Evolutionary conservation across 1,139 yeast genomes (phyloP).

Genomic region (Wickerhamiella pararugosa): DNA sequence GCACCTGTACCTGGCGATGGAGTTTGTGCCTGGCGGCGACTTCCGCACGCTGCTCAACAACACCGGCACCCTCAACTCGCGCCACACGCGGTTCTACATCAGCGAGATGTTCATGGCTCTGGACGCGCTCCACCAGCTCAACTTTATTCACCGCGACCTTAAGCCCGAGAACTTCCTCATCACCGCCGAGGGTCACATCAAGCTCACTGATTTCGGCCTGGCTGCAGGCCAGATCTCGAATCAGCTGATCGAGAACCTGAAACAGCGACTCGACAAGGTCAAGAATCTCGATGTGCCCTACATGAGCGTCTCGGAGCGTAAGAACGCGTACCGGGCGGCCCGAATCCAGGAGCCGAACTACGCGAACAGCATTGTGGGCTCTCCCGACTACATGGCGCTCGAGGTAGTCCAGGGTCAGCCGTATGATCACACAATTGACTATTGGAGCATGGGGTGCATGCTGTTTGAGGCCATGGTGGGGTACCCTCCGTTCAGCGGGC

Average conservation of each 20-base stretch:
- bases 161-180: slow-evolving; percentile 95
- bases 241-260: slow-evolving; percentile 89
- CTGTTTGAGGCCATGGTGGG: slow-evolving; percentile 85
- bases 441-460: slow-evolving; percentile 97
- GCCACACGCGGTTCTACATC: slow-evolving; percentile 88
- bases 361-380: slow-evolving; percentile 93
- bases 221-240: slow-evolving; percentile 94
- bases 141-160: slow-evolving; percentile 92
- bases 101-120: slow-evolving; percentile 95
- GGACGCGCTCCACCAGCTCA: slow-evolving; percentile 83
- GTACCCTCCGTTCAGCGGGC: slow-evolving; percentile 93
- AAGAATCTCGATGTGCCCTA: slow-evolving; percentile 47
- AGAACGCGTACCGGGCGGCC: slow-evolving; percentile 62
- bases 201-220: slow-evolving; percentile 91
- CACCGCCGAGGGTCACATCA: slow-evolving; percentile 89
- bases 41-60: slow-evolving; percentile 87
- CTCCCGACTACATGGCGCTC: slow-evolving; percentile 98
- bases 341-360: slow-evolving; percentile 51
- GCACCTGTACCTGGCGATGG: slow-evolving; percentile 92
- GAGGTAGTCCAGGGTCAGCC: slow-evolving; percentile 91
- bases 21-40: slow-evolving; percentile 98
- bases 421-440: slow-evolving; percentile 92
- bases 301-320: slow-evolving; percentile 71
- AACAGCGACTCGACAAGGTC: slow-evolving; percentile 66
- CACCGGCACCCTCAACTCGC: slow-evolving; percentile 83